Evolutionary conservation across 2,329 filamentous ascomycete species (phyloP).

Genomic region (Verticillium nubilum): DNA sequence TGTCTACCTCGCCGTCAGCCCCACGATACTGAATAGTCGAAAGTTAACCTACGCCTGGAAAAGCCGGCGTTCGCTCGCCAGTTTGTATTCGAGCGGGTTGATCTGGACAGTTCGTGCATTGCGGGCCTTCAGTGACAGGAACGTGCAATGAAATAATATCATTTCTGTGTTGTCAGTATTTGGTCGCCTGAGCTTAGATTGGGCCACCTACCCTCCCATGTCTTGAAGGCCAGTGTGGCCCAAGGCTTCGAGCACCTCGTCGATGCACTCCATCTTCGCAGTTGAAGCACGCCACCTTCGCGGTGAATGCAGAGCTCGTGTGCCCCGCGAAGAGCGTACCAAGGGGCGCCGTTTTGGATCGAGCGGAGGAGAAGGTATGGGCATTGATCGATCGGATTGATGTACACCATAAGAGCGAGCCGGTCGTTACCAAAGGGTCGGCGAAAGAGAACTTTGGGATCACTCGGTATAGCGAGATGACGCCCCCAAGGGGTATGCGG

Average conservation of each 20-base stretch:
- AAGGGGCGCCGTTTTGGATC: slow-evolving; percentile 30
- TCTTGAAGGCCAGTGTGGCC: slow-evolving; percentile 51
- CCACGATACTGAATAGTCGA: not conserved
- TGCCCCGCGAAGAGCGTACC: slow-evolving; percentile 45
- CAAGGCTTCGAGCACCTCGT: slow-evolving; percentile 42
- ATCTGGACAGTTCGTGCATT: slow-evolving; percentile 39
- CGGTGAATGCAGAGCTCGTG: slow-evolving; percentile 50
- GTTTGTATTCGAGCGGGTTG: slow-evolving; percentile 37
- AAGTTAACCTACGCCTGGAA: slow-evolving; percentile 48
- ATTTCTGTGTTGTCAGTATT: slow-evolving; percentile 37
- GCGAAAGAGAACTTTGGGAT: slow-evolving; percentile 48
- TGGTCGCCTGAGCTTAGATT: not conserved
- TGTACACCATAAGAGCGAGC: slow-evolving; percentile 47
- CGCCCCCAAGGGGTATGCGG: slow-evolving; percentile 37
- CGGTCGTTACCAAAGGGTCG: slow-evolving; percentile 37
- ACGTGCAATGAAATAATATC: slow-evolving; percentile 53
- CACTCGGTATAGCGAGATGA: slow-evolving; percentile 36
- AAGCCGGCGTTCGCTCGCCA: slow-evolving; percentile 42
- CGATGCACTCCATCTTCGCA: slow-evolving; percentile 45
- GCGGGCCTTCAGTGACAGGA: slow-evolving; percentile 49
- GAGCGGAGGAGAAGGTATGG: slow-evolving; percentile 44
- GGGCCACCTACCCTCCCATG: slow-evolving; percentile 53
- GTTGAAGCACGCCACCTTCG: slow-evolving; percentile 39
- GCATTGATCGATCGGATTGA: slow-evolving; percentile 34
- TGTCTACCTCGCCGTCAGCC: slow-evolving; percentile 28